These are phyloP conservation scores for Ploettnerulaceae sp. DNA, from an alignment of 2,329 filamentous ascomycete genomes.

Conservation along the genomic window DNA sequence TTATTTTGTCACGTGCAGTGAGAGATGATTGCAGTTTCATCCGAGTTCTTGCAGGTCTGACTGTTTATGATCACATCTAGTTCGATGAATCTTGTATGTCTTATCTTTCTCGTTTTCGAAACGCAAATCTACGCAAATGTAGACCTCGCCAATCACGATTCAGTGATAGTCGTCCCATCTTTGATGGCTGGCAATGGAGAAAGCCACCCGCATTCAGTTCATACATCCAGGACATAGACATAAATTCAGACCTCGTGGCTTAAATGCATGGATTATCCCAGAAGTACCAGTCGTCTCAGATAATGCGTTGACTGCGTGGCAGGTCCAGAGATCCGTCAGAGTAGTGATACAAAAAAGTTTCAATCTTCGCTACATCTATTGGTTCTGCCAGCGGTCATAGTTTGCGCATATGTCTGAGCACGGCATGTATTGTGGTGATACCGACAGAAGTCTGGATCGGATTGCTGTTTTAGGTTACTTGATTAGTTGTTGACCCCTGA, in stretches of 20 bases:
- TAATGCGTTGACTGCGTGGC: slow-evolving; percentile 8
- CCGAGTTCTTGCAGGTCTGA: background rate
- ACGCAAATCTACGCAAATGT: background rate
- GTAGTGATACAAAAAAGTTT: background rate
- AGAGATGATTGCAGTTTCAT: background rate
- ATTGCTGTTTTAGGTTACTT: slow-evolving; percentile 19
- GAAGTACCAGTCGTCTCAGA: background rate
- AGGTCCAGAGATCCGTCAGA: background rate
- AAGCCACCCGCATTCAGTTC: slow-evolving; percentile 1
- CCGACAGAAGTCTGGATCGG: slow-evolving; percentile 18
- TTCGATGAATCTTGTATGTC: background rate
- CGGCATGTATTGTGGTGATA: background rate
- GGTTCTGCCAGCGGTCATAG: background rate
- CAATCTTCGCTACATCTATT: background rate
- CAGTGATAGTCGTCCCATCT: background rate
- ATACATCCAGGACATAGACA: background rate
- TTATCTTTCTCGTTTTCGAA: background rate
- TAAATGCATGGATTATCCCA: background rate
- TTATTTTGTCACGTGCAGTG: background rate
- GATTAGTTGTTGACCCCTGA: slow-evolving; percentile 1
- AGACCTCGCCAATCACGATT: background rate
- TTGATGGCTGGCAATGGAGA: background rate
- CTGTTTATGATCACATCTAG: background rate
- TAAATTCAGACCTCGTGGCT: background rate
- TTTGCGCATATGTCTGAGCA: slow-evolving; percentile 4